Base-by-base conservation (phyloP, 257 asterid genomes). In the Plantago major region DNA sequence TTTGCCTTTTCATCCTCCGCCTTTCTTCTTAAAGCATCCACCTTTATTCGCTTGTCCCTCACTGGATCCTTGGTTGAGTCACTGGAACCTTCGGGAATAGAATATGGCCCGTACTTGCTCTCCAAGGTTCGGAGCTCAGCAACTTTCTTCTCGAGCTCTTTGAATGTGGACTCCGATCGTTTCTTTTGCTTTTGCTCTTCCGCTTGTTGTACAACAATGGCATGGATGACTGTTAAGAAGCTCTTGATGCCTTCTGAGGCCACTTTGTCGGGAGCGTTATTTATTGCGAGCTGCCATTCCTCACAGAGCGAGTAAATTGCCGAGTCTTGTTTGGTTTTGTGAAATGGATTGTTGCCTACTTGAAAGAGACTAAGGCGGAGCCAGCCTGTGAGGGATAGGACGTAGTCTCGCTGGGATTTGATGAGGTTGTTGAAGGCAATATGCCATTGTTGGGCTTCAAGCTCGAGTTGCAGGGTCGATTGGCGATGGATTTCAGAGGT, bases 391-490 rank as follows among this genome's bases (percentile, higher is more conserved):
- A 93, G 73, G 3, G 97, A 87, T 71, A 80, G 96, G 61, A 84
- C 74, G 55, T 93, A 93, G 15, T 89, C 97, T 1, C 87, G 81
- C 64, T 93, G 99, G 48, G 95, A 80, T 68, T 87, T 85, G 56
- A 93, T 81, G 15, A 93, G 87, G 85, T 81, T 93, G 61, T 89
- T 81, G 81, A 93, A 87, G 9, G 97, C 82, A 61, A 79, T 60
- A 76, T 89, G 96, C 99, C 99, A 93, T 22, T 93, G 95, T 58
- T 93, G 97, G 14, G 88, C 97, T 82, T 87, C 89, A 19, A 93
- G 95, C 83, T 89, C 96, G 3, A 93, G 99, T 42, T 89, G 96
- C n/a, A 93, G 94, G 10, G 97, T 82, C 18, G 97, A 85, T 58
- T 93, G 99, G 37, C 94, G 81, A 59, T 89, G 99, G 58, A 89